phyloP scores from a whole-genome alignment of 1,139 yeast species.

The Protomyces macrosporus region DNA sequence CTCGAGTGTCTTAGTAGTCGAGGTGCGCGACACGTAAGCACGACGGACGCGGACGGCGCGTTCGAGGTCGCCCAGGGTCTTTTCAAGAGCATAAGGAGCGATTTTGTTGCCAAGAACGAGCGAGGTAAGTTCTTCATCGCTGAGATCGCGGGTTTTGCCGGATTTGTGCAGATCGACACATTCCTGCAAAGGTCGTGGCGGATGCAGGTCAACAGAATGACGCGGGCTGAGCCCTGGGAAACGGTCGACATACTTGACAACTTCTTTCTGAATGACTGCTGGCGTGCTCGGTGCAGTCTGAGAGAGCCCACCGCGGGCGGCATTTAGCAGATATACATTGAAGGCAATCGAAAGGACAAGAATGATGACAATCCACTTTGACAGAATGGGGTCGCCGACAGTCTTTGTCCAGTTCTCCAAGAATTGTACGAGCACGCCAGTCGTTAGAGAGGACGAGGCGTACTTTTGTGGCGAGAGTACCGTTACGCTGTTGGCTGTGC shows the following conservation, averaged over 20 bases:
- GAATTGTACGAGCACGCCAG: slow-evolving; percentile 54
- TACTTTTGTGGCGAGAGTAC: slow-evolving; percentile 62
- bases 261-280: slow-evolving; percentile 39
- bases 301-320: slow-evolving; percentile 34
- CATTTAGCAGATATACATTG: slow-evolving; percentile 68
- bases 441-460: slow-evolving; percentile 62
- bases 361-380: slow-evolving; percentile 68
- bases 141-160: slow-evolving; percentile 63
- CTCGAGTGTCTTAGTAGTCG: slow-evolving; percentile 75
- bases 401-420: slow-evolving; percentile 60
- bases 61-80: slow-evolving; percentile 75
- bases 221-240: slow-evolving; percentile 22
- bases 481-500: slow-evolving; percentile 43
- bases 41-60: slow-evolving; percentile 94
- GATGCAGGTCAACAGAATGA: neutral
- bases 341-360: slow-evolving; percentile 71
- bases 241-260: slow-evolving; percentile 27
- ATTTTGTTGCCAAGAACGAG: slow-evolving; percentile 71
- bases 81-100: slow-evolving; percentile 90
- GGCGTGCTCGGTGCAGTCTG: slow-evolving; percentile 34
- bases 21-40: slow-evolving; percentile 75
- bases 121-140: slow-evolving; percentile 65
- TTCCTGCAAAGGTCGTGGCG: slow-evolving; percentile 51
- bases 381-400: slow-evolving; percentile 75
- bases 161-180: slow-evolving; percentile 58